Base-by-base conservation (phyloP, 306 rosid species). In the Styphnolobium japonicum region DNA sequence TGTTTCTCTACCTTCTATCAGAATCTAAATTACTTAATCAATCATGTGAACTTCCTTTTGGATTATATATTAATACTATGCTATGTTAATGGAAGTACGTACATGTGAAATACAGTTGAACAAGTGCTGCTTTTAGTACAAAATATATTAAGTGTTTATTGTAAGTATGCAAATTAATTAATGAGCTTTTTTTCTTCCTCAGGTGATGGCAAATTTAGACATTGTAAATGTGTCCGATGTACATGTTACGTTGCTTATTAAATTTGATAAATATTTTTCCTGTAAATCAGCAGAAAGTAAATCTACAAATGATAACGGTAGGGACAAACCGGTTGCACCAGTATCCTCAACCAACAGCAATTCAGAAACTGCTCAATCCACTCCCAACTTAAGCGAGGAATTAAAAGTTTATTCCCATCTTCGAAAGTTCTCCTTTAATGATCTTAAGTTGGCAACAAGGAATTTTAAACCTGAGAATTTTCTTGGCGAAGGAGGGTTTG, bases 401-500 rank as follows among this genome's bases (percentile, higher is more conserved):
- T 70, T 83, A 66, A 85, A 84, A 16, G 66, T 80, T 49, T 66
- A 89, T 72, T 46, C 88, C 3, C 73, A 89, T 51, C 89, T 91
- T 18, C 74, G 76, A 37, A 87, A 61, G 4, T 90, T 89, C 73
- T 33, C 73, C 60, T 87, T 73, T 55, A 31, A 71, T 22, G 88
- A 90, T 72, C 90, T 92, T 5, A 86, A 65, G 76, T 49, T 74
- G 16, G 89, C 87, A 21, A 79, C 97, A 18, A 53, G 71, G n/a
- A 82, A 80, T 16, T 92, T 92, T 7, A 79, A 75, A 36, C 76
- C 81, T 5, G 86, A 79, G 73, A 55, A 65, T 78, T 77, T 85
- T 56, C 80, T 87, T 63, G 95, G 95, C 0, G 86, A 84, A 14
- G 92, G 92, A 0, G 93, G 95, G 0, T 89, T 89, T 77, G 95